A percentile compares a stretch with the other conserved stretches of the same genome.
Conservation (phyloP, 345 rosid genomes). For the Citrus reticulata region DNA sequence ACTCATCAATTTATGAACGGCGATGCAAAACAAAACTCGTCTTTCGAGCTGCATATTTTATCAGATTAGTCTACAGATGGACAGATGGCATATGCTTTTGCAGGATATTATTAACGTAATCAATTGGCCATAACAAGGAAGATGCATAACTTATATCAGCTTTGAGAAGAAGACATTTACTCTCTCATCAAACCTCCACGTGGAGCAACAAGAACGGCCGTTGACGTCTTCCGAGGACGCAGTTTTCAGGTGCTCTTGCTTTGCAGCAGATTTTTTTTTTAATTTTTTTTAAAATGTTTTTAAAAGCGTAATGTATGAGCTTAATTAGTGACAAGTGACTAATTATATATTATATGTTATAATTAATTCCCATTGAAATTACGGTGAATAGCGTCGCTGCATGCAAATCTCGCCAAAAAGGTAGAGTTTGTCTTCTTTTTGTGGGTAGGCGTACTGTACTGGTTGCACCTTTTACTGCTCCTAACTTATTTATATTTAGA, state of each 20-base stretch:
- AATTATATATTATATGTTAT: neutral
- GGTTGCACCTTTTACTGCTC: too few relatives aligned
- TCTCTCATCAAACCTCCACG: constrained; percentile 25
- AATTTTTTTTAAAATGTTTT: too few relatives aligned
- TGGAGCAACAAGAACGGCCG: constrained; percentile 31
- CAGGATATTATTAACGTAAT: neutral
- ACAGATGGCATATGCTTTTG: neutral
- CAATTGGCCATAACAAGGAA: too few relatives aligned
- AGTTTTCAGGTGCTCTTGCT: neutral
- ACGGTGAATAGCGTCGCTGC: neutral
- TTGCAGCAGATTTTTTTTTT: neutral
- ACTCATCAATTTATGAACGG: too few relatives aligned
- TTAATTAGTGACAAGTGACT: neutral
- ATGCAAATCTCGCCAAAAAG: neutral
- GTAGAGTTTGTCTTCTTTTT: neutral
- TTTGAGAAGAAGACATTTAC: constrained; percentile 11
- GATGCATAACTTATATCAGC: neutral
- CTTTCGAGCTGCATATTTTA: neutral
- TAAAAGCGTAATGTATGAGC: neutral
- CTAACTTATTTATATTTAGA: too few relatives aligned
- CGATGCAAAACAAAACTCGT: too few relatives aligned
- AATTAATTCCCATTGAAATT: neutral
- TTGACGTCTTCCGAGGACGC: constrained; percentile 18
- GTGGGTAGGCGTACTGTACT: too few relatives aligned
- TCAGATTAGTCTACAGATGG: neutral